These are phyloP conservation scores for Coffea eugenioides DNA, from an alignment of 257 asterid genomes.

Conservation along the genomic window DNA sequence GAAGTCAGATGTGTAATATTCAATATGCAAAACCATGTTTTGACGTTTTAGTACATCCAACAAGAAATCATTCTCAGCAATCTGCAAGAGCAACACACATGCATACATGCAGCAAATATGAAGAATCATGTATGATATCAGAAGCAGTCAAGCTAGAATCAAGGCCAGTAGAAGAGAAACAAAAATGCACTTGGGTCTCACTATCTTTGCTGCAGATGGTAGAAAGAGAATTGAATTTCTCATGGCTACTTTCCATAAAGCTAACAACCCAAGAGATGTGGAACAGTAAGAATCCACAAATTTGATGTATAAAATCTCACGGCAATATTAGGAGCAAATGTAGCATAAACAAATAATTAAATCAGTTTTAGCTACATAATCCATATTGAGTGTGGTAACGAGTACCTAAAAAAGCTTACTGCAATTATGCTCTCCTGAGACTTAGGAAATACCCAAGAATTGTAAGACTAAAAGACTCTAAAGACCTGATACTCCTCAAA, in stretches of 20 bases:
- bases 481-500: not conserved
- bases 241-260: not conserved
- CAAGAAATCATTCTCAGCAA: not conserved
- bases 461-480: not conserved
- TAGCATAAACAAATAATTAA: not conserved
- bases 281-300: not conserved
- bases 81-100: not conserved
- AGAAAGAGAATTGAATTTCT: not conserved
- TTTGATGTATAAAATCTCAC: not conserved
- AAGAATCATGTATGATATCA: not conserved
- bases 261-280: not conserved
- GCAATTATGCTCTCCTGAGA: not conserved
- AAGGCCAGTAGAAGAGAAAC: not conserved
- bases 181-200: not conserved
- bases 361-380: not conserved
- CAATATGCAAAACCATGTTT: not conserved
- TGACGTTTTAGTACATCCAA: not conserved
- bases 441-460: not conserved
- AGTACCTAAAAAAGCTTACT: not conserved
- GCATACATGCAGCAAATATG: not conserved
- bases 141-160: not conserved
- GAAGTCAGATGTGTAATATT: not conserved
- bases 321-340: not conserved
- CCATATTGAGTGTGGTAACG: not conserved
- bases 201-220: not conserved